These are phyloP conservation scores for Vigna trinervia DNA, from an alignment of 306 rosid genomes.

Conservation along the genomic window DNA sequence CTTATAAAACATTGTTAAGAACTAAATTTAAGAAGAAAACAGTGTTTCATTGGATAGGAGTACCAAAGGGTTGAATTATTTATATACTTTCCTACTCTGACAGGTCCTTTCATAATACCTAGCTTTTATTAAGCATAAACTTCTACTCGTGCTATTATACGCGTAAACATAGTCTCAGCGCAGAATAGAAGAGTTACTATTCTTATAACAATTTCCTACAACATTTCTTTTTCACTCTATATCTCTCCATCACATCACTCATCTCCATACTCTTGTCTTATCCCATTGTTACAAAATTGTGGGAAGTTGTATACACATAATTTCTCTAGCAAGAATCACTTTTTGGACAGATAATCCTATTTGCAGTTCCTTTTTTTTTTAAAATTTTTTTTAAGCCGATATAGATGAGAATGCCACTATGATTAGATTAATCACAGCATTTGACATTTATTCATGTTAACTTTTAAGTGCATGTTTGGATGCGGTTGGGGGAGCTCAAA, in stretches of 20 bases:
- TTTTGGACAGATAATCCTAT: not conserved
- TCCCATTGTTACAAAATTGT: not conserved
- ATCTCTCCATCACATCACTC: not conserved
- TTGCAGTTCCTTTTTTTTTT: not conserved
- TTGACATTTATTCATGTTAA: not conserved
- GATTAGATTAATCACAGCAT: not conserved
- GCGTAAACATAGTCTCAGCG: not conserved
- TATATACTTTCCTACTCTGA: not conserved
- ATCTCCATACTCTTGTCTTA: not conserved
- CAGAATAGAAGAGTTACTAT: not conserved
- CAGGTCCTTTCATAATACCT: not conserved
- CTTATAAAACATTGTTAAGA: not conserved
- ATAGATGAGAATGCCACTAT: not conserved
- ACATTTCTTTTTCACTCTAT: not conserved
- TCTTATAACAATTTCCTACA: not conserved
- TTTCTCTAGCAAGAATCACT: not conserved
- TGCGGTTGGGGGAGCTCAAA: not conserved
- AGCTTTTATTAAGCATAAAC: not conserved
- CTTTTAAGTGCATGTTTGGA: not conserved
- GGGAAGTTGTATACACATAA: not conserved
- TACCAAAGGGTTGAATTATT: not conserved
- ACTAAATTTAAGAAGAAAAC: conserved; percentile 10
- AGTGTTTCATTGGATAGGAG: conserved; percentile 10
- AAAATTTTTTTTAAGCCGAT: not conserved
- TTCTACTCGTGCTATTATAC: not conserved